These are phyloP conservation scores for Dicorynia guianensis DNA, from an alignment of 306 rosid species.

Conservation along the genomic window DNA sequence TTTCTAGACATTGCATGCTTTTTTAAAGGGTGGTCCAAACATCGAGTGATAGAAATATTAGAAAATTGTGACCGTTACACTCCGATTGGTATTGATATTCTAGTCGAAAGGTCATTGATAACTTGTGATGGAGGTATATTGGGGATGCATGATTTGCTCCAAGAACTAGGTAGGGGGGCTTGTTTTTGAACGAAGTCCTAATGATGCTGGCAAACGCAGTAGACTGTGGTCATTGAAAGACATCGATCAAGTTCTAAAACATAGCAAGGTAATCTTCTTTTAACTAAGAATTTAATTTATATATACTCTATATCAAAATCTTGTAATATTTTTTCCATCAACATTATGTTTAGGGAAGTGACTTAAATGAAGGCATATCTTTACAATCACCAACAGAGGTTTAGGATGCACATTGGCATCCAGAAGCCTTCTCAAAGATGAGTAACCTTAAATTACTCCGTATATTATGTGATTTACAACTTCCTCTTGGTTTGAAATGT, in stretches of 20 bases:
- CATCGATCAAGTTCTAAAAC: slow-evolving; percentile 22
- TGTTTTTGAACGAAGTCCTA: too few species aligned
- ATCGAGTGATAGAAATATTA: slow-evolving; percentile 19
- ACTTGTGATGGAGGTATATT: not conserved
- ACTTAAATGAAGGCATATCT: slow-evolving; percentile 20
- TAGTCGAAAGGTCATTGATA: slow-evolving; percentile 47
- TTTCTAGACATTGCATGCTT: slow-evolving; percentile 38
- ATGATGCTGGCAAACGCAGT: slow-evolving; percentile 10
- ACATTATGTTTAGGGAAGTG: not conserved
- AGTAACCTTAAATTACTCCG: slow-evolving; percentile 11
- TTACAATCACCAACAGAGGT: not conserved
- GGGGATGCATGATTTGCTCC: slow-evolving; percentile 49
- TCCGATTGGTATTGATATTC: slow-evolving; percentile 31
- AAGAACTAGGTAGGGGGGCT: not conserved
- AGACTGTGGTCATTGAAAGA: slow-evolving; percentile 46
- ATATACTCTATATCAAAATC: not conserved
- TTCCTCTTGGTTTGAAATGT: not conserved
- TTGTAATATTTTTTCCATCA: not conserved
- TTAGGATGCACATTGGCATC: not conserved
- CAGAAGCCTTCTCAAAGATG: slow-evolving; percentile 27
- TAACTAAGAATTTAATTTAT: not conserved
- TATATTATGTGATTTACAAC: not conserved
- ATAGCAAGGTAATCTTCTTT: not conserved
- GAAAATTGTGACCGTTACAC: slow-evolving; percentile 14
- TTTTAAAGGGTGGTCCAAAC: slow-evolving; percentile 14